Base-by-base conservation (phyloP, 495 filamentous ascomycete genomes). In the Lepraria neglecta region DNA sequence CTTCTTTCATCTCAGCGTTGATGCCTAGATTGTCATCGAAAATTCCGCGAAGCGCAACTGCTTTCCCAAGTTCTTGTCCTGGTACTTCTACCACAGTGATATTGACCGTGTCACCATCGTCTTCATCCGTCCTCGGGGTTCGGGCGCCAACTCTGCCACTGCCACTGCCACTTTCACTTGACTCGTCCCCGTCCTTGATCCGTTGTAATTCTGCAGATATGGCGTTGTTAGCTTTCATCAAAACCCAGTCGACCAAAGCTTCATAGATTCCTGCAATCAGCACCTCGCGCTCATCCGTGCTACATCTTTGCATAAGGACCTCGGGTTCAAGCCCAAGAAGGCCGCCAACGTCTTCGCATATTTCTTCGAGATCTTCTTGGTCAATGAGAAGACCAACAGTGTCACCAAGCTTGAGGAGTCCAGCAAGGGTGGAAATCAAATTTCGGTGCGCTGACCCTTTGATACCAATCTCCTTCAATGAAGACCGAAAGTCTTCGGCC, bases 1-100 rank as follows among this genome's bases (percentile, higher is more conserved):
- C 94, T 61, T 91, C 84, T 70, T 90, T 94, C 92, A 98, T 97
- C 72, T 98, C 94, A 1, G 85, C 82, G 65, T 97, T 96, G 73
- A 98, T 95, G 53, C 94, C 94, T n/a, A 86, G 74, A 33, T 73
- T 81, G 65, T 97, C 94, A 67, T 98, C 92, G 68, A 98, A 97
- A 38, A 97, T 84, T 4, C 88, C 88, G 53, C 90, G 85, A 75
- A 97, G 84, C 6, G 89, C 84, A 12, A 92, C 73, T 3, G 95
- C 94, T 70, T 91, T 96, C 52, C 90, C 89, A 12, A 97, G 76
- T 19, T 80, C 83, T 45, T 87, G 83, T 64, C 85, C 80, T 3
- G 94, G 91, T 12, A 97, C 79, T 69, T 98, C 95, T 27, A 98
- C 72, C 9, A 98, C 76, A 3, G 90, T 95, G 55, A 98, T 85